These are phyloP conservation scores for Phoma herbarum DNA, from an alignment of 2,329 filamentous ascomycete species.

Conservation along the genomic window DNA sequence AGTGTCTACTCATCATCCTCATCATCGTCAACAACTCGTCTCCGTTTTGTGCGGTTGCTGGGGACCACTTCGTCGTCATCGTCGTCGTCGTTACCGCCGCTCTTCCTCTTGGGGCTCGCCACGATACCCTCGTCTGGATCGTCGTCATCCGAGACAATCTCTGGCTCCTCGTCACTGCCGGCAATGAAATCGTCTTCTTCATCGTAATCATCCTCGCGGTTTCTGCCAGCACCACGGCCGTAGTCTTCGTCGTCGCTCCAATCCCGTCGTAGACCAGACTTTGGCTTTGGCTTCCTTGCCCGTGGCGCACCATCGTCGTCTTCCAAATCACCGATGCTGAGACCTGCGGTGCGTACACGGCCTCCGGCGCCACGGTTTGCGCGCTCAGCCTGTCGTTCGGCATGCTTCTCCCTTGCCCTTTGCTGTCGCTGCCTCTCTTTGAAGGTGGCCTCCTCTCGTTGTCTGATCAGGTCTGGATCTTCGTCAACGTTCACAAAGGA, in stretches of 20 bases:
- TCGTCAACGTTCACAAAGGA: slow-evolving; percentile 75
- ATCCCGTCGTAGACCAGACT: slow-evolving; percentile 54
- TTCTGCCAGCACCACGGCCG: slow-evolving; percentile 65
- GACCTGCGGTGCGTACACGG: slow-evolving; percentile 65
- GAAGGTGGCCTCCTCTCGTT: slow-evolving; percentile 76
- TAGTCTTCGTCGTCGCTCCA: slow-evolving; percentile 81
- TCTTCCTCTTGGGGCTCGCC: slow-evolving; percentile 52
- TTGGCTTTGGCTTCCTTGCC: slow-evolving; percentile 44
- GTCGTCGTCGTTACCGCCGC: slow-evolving; percentile 45
- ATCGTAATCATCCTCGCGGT: slow-evolving; percentile 78
- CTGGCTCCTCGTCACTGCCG: slow-evolving; percentile 75
- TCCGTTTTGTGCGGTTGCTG: slow-evolving; percentile 49
- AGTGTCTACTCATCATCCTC: slow-evolving; percentile 55
- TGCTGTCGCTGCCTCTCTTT: slow-evolving; percentile 72
- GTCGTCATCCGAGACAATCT: slow-evolving; percentile 68
- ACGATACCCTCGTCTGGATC: slow-evolving; percentile 59
- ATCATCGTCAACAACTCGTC: slow-evolving; percentile 58
- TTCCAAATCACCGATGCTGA: slow-evolving; percentile 66
- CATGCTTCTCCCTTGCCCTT: slow-evolving; percentile 72
- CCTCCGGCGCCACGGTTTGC: slow-evolving; percentile 57
- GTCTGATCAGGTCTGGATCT: slow-evolving; percentile 79
- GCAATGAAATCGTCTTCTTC: slow-evolving; percentile 82
- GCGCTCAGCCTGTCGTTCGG: slow-evolving; percentile 69
- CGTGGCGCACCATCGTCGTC: slow-evolving; percentile 57
- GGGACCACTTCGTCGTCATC: slow-evolving; percentile 50